A percentile compares a stretch with the other conserved stretches of the same genome.
These are phyloP conservation scores for Erodium moschatum DNA, from an alignment of 441 rosid species.

Conservation along the genomic window DNA sequence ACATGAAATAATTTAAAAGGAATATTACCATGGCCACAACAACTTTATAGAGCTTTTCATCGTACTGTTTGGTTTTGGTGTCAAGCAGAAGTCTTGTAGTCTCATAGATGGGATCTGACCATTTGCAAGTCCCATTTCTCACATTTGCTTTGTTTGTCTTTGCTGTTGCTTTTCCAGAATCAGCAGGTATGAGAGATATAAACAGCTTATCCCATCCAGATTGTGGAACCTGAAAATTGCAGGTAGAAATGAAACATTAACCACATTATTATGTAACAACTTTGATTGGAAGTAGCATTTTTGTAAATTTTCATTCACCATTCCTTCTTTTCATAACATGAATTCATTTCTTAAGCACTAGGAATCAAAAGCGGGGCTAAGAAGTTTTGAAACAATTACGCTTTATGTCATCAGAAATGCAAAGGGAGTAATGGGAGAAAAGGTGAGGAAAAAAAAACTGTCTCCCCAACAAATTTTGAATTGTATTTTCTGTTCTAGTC, in stretches of 20 bases:
- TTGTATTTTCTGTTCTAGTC: neutral
- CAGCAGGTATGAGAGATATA: constrained; percentile 84
- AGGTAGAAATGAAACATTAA: constrained; percentile 17
- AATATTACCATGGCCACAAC: constrained; percentile 72
- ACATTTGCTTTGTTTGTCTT: constrained; percentile 96
- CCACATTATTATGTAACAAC: neutral
- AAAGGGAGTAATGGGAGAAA: neutral
- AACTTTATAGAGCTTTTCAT: constrained; percentile 79
- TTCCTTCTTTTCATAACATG: neutral
- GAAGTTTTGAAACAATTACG: neutral
- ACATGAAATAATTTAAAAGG: constrained; percentile 6
- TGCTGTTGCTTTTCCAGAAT: constrained; percentile 79
- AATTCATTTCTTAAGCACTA: constrained; percentile 3
- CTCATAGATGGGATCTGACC: constrained; percentile 99
- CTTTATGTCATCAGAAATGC: neutral
- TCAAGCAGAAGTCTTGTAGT: constrained; percentile 93
- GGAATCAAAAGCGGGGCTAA: neutral
- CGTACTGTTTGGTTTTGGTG: constrained; percentile 64
- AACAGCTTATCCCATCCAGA: constrained; percentile 97
- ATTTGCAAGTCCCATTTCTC: constrained; percentile 93
- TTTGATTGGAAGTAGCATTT: neutral
- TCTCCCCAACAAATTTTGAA: neutral
- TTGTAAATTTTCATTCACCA: neutral
- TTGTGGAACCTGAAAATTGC: constrained; percentile 55
- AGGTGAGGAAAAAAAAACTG: neutral